Base-by-base conservation (phyloP, 768 basidiomycete genomes). In the Suillus discolor region DNA sequence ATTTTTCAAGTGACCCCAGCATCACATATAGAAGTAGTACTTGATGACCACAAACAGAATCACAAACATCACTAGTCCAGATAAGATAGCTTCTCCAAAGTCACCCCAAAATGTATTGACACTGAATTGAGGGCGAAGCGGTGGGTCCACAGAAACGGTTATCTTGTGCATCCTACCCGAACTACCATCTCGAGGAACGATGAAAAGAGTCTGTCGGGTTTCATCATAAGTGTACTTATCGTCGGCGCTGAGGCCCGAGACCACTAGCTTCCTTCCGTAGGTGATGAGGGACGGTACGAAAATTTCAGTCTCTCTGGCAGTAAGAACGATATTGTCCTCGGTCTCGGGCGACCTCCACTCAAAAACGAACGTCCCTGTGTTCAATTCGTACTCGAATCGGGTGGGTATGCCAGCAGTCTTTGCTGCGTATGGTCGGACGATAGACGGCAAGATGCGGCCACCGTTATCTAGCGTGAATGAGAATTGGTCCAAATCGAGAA, bases 371-470 rank as follows among this genome's bases (percentile, higher is more conserved):
- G 77, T 74, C 3, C 91, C 91, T 0, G 87, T 88, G 63, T 86
- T 91, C 82, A 91, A 84, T 75, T 94, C 92, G 75, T 94, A 97
- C 20, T 86, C 82, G 70, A 90, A 90, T 6, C 77, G 78, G 11
- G 89, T 72, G 0, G 96, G 96, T 18, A 92, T 86, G 13, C 97
- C 97, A 1, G 94, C 92, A 0, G 90, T 92, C 74, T 96, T 97
- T 61, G 94, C 87, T 1, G 95, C 87, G 75, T 98, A 97, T 4
- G 97, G 97, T 2, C 97, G 87, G 31, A 97, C 94, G 61, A 97
- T 77, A 4, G 91, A 84, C 16, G 86, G 78, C 3, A 98, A 80
- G 54, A 96, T 88, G 20, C 96, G 82, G 0, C 82, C 91, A 4
- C 96, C 96, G 54, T 90, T 89, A 74, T 99, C 95, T 39, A 96